Percentiles rank a stretch among this genome's conserved stretches.
These are phyloP conservation scores for Rhytidiadelphus loreus DNA, from an alignment of 225 moss, liverwort and hornwort species.

Conservation along the genomic window DNA sequence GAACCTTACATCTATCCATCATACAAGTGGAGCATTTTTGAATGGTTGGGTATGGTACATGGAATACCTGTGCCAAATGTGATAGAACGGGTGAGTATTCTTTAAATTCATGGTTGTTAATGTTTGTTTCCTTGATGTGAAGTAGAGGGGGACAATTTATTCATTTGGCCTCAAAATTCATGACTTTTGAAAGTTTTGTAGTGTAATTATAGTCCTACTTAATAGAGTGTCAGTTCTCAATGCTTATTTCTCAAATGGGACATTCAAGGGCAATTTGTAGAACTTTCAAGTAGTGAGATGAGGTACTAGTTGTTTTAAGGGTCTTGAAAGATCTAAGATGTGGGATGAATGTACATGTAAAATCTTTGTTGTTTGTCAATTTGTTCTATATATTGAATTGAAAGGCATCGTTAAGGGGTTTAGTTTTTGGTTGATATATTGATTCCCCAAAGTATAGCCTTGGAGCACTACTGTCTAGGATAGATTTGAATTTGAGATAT, in stretches of 20 bases:
- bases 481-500: neutral
- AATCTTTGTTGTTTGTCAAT: neutral
- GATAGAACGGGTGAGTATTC: fast-evolving
- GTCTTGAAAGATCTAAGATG: neutral
- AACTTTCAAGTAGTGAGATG: neutral
- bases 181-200: neutral
- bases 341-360: neutral
- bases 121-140: neutral
- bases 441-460: no score
- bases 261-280: fast-evolving
- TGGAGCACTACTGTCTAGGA: no score
- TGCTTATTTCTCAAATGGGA: neutral
- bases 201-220: fast-evolving
- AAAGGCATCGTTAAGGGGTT: neutral
- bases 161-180: fast-evolving
- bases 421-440: neutral
- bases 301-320: no score
- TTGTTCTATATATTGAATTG: neutral
- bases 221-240: fast-evolving
- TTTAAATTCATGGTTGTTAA: neutral
- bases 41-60: neutral
- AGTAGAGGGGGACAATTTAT: neutral
- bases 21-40: fast-evolving
- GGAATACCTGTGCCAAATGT: neutral
- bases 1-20: neutral